Conservation (phyloP, 768 basidiomycete species). For the Pisolithus orientalis region DNA sequence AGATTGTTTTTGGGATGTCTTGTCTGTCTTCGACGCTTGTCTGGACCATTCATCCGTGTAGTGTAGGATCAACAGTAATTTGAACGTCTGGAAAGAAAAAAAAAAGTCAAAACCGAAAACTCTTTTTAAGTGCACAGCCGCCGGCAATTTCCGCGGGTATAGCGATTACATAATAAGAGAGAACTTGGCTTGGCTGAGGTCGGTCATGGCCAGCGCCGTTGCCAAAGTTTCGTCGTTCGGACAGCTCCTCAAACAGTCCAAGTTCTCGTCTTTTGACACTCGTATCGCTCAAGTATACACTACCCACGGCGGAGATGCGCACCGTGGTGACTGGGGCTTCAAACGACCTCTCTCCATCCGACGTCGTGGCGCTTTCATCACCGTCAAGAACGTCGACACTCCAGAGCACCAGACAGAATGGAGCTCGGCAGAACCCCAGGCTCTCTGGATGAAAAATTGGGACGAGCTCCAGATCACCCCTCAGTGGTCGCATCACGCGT, state of each 20-base stretch:
- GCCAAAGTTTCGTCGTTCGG: conserved; percentile 53
- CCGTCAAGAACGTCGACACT: conserved; percentile 63
- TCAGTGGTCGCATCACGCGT: conserved; percentile 3
- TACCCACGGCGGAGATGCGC: conserved; percentile 58
- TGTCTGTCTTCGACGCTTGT: conserved; percentile 78
- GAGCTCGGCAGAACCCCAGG: conserved; percentile 59
- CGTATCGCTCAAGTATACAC: conserved; percentile 73
- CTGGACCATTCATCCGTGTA: conserved; percentile 72
- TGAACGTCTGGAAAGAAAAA: conserved; percentile 51
- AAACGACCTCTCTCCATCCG: conserved; percentile 75
- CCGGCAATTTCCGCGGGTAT: conserved; percentile 21
- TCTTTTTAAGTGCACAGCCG: conserved; percentile 23
- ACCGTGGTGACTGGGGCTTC: conserved; percentile 79
- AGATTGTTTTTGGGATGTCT: conserved; percentile 82
- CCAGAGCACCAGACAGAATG: conserved; percentile 74
- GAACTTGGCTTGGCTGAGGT: neutral
- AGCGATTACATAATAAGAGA: neutral
- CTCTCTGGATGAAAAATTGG: conserved; percentile 60
- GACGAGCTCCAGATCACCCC: conserved; percentile 44
- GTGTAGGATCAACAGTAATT: conserved; percentile 72
- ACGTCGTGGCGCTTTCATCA: conserved; percentile 57
- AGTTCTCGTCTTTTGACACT: conserved; percentile 77
- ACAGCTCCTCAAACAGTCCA: conserved; percentile 71
- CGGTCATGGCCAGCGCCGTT: conserved; percentile 3
- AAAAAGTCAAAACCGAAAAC: too few relatives aligned